Evolutionary conservation across 2,329 filamentous ascomycete species (phyloP), one percentile per base, ranked within the genome.

Genomic region (Aspergillus sojae): DNA sequence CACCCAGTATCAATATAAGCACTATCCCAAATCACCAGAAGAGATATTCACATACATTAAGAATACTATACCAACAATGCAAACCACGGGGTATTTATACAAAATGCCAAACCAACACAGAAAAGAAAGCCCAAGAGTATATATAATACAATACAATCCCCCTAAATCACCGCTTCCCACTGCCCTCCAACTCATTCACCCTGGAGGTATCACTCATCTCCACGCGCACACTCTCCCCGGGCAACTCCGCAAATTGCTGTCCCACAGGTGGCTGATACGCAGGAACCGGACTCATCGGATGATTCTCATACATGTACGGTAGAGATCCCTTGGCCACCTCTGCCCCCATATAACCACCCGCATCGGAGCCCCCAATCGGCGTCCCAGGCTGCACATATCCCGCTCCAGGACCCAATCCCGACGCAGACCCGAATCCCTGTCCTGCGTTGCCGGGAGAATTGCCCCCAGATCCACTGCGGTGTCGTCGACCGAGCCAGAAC

Each of bases 121-220:
- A 36, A 36, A 36, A 36, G 16, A 36, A 36, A 41, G 16, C 19
- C 6, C 39, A 41, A 41, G 39, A n/a, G 39, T 6, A 36, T 6
- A 16, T 36, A 36, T 36, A 7, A 36, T 36, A 36, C 34, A 36
- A 36, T 16, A 5, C 0, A 7, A 36, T 6, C 5, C 14, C 34
- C 34, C 34, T 28, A 34, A 55, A 54, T 54, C 16, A 50, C 46
- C 45, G 26, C 54, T 57, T 62, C 32, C 26, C 21, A 57, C 46
- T 46, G 26, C 57, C 65, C 12, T 66, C 62, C 55, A 66, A 41
- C 56, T 66, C 65, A 43, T 60, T 58, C 16, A 66, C 19, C 28
- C 62, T 43, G 16, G 60, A 58, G 28, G 53, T 61, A 59, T 62
- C 62, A 28, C 65, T 63, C 65, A 65, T 65, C 43, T 65, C 63